Evolutionary conservation across 140 eudicot species (phyloP).

Genomic region (Oenanthe javanica): DNA sequence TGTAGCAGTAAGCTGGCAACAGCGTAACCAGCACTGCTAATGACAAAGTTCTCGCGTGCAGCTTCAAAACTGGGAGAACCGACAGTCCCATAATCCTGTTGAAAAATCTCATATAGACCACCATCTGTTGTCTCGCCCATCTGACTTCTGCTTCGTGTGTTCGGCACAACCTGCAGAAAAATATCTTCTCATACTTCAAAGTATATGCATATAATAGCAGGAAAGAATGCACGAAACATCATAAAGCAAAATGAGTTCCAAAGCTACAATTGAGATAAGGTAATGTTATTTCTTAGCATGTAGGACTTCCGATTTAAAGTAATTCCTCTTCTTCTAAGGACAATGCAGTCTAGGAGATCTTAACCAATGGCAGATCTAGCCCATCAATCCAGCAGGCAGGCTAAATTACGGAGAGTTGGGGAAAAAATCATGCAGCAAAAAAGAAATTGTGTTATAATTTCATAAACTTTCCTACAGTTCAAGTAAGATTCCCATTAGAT

Average conservation of each 20-base stretch:
- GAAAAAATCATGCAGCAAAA: too few relatives aligned
- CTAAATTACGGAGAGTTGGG: background rate
- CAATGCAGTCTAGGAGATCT: background rate
- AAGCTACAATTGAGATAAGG: background rate
- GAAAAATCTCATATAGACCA: conserved; percentile 96
- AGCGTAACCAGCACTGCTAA: conserved; percentile 99
- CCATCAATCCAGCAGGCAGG: background rate
- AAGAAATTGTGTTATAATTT: too few relatives aligned
- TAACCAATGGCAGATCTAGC: background rate
- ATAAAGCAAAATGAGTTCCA: background rate
- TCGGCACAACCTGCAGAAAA: conserved; percentile 81
- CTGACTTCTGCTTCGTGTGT: conserved; percentile 97
- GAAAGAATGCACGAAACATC: background rate
- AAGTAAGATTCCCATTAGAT: background rate
- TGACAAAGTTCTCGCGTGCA: conserved; percentile 89
- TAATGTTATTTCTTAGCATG: background rate
- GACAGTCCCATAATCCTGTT: conserved; percentile 92
- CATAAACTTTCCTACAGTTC: background rate
- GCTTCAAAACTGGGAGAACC: conserved; percentile 95
- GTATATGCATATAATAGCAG: background rate
- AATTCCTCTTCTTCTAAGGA: background rate
- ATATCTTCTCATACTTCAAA: background rate
- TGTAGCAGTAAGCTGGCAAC: conserved; percentile 98
- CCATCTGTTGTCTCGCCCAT: conserved; percentile 99
- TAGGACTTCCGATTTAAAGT: background rate